phyloP scores from a whole-genome alignment of 768 basidiomycete species.

The Antrodiella citrinella region DNA sequence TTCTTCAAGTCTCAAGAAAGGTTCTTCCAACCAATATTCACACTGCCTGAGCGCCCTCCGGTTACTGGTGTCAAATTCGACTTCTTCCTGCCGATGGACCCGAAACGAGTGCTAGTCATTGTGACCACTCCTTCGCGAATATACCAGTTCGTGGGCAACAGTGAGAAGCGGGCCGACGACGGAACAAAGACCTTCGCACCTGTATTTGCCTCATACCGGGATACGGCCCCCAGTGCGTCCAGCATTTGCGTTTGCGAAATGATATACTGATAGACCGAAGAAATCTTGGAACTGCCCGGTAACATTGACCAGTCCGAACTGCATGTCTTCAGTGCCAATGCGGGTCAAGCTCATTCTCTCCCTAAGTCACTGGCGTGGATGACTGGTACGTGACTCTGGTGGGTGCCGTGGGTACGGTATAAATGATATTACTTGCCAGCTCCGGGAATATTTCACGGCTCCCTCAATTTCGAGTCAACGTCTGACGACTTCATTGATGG shows the following conservation, averaged over 20 bases:
- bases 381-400: constrained; percentile 51
- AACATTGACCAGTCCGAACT: constrained; percentile 68
- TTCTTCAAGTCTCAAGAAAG: constrained; percentile 87
- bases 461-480: constrained; percentile 58
- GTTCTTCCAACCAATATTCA: constrained; percentile 64
- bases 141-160: constrained; percentile 77
- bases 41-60: constrained; percentile 72
- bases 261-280: constrained; percentile 34
- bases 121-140: constrained; percentile 82
- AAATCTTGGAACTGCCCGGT: constrained; percentile 88
- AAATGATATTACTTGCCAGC: constrained; percentile 34
- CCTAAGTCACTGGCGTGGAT: constrained; percentile 85
- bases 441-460: constrained; percentile 84
- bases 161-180: constrained; percentile 67
- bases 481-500: constrained; percentile 72
- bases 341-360: constrained; percentile 59
- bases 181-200: constrained; percentile 65
- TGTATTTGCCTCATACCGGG: constrained; percentile 68
- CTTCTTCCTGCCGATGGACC: constrained; percentile 57
- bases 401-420: background rate
- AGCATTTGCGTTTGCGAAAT: constrained; percentile 4
- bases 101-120: constrained; percentile 60
- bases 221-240: constrained; percentile 69
- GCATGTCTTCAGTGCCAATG: constrained; percentile 67
- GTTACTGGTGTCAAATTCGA: constrained; percentile 84